Conservation (phyloP, 768 basidiomycete genomes). For the Boletus reticuloceps region DNA sequence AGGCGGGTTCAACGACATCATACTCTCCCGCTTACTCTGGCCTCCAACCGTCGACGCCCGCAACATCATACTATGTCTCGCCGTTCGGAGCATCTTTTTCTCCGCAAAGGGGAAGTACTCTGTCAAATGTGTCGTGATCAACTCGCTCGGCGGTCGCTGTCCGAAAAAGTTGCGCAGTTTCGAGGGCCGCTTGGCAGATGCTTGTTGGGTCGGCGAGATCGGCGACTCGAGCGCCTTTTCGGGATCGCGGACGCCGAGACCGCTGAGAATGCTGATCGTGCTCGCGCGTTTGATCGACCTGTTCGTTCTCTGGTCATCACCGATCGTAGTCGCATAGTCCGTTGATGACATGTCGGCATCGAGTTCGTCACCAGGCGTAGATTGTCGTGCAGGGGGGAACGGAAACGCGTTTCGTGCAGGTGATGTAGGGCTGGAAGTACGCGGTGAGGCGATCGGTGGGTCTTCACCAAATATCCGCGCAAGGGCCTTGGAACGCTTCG, state of each 20-base stretch:
- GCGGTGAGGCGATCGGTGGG: constrained; percentile 27
- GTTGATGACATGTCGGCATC: constrained; percentile 33
- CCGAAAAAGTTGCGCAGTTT: constrained; percentile 96
- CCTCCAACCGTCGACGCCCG: constrained; percentile 45
- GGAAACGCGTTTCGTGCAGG: constrained; percentile 20
- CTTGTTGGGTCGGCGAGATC: constrained; percentile 44
- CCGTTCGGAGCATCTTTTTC: constrained; percentile 87
- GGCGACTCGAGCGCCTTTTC: constrained; percentile 62
- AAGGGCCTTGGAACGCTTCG: constrained; percentile 42
- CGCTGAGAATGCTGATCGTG: constrained; percentile 90
- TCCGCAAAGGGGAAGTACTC: constrained; percentile 96
- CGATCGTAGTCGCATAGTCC: constrained; percentile 28
- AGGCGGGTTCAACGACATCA: constrained; percentile 40
- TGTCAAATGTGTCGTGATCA: constrained; percentile 90
- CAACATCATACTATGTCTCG: constrained; percentile 83
- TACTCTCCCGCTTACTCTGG: constrained; percentile 42
- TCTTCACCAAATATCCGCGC: constrained; percentile 48
- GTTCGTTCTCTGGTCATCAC: constrained; percentile 25
- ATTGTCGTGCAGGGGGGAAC: constrained; percentile 8
- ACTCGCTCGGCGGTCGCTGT: constrained; percentile 94
- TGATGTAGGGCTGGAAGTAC: constrained; percentile 37
- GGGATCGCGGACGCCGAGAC: constrained; percentile 83
- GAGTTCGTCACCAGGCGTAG: constrained; percentile 35
- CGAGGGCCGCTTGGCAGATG: constrained; percentile 44
- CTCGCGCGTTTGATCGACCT: constrained; percentile 75